Percentiles rank a stretch among this genome's conserved stretches.
Conservation (phyloP, 208 protist genomes). For the Leishmania braziliensis region DNA sequence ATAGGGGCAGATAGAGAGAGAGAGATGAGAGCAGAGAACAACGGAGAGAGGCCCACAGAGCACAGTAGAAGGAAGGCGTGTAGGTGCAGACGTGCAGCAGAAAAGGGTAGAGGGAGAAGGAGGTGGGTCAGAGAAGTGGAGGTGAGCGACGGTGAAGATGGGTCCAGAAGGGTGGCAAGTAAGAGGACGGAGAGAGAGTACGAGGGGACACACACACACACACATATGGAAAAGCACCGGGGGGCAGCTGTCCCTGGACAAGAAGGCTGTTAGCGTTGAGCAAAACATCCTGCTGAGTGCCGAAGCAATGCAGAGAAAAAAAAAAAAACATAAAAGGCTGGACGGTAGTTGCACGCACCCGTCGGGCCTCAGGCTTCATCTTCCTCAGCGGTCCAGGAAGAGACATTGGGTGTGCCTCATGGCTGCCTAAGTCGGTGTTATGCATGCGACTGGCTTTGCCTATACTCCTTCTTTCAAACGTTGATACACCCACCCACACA, state of each 20-base stretch:
- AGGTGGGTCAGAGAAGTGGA: neutral
- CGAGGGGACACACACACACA: neutral
- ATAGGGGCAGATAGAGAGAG: neutral
- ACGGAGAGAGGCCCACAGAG: neutral
- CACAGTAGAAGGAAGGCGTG: neutral
- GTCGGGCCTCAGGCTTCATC: neutral
- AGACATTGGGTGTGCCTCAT: neutral
- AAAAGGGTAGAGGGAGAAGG: neutral
- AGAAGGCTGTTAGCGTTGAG: neutral
- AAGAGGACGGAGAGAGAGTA: neutral
- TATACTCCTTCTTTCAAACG: neutral
- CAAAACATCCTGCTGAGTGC: neutral
- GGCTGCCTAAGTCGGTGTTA: neutral
- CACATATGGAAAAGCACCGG: neutral
- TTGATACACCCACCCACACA: neutral
- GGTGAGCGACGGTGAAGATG: neutral
- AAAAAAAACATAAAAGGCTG: neutral
- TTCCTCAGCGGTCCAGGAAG: neutral
- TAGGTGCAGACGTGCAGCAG: neutral
- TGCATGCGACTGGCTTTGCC: neutral
- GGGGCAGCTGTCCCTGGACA: neutral
- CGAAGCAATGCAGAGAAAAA: neutral
- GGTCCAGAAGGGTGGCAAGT: neutral
- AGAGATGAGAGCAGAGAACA: neutral
- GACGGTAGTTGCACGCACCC: neutral